Evolutionary conservation across 352 stramenopile species (phyloP), one percentile per base, ranked within the genome.

Genomic region (Phytophthora sansomeana): DNA sequence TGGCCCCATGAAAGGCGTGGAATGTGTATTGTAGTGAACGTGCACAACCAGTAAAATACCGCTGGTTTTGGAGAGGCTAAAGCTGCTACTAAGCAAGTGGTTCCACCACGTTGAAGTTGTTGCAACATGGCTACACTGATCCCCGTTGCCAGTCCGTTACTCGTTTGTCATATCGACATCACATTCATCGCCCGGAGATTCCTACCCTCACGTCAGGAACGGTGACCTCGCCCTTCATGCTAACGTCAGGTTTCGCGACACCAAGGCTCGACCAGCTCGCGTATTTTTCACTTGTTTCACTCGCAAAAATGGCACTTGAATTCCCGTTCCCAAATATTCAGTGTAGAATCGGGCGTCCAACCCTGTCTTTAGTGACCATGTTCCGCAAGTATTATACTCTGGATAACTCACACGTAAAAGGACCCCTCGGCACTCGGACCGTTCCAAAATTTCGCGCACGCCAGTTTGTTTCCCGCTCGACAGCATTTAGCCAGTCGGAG

Each of bases 361-460:
- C 33, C 50, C 11, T 28, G 16, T 0, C 1, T 30, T 41, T 67
- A 60, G 5, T 6, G 41, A 19, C 17, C 43, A 29, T 17, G 9
- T 24, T n/a, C n/a, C n/a, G n/a, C n/a, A n/a, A n/a, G n/a, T n/a
- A n/a, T n/a, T n/a, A n/a, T n/a, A n/a, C n/a, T n/a, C n/a, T n/a
- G n/a, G n/a, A n/a, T n/a, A n/a, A 24, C 21, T 24, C 21, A 24
- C 21, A 24, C 21, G 21, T 24, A 24, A 24, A 24, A 24, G 19
- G n/a, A 55, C 59, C 26, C 47, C 60, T 41, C 57, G 14, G 2
- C 35, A 26, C 35, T 63, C 8, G 2, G 60, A 69, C 63, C 41
- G 26, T 48, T 71, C 53, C 56, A 59, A 71, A 59, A 16, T 62
- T 67, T 71, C 48, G 49, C 28, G 47, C 63, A 67, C 56, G 63